phyloP scores from a whole-genome alignment of 306 rosid species.

The Corylus avellana region DNA sequence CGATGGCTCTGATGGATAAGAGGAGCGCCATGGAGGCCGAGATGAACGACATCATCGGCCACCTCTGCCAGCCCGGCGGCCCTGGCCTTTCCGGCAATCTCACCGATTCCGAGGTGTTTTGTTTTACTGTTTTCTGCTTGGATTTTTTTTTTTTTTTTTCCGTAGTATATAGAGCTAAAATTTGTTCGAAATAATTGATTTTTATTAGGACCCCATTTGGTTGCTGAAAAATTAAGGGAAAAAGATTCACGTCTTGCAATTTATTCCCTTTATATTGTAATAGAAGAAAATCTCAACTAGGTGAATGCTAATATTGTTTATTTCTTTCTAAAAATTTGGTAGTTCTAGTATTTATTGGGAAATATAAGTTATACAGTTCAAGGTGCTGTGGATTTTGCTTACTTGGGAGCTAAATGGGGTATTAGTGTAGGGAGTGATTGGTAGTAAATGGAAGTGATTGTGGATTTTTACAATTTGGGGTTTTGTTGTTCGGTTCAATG shows the following conservation, averaged over 20 bases:
- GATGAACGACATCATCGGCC: conserved; percentile 71
- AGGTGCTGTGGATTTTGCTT: background rate
- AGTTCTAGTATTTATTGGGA: background rate
- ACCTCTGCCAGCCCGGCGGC: conserved; percentile 75
- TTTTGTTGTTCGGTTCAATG: background rate
- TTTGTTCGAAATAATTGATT: background rate
- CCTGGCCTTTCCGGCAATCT: conserved; percentile 87
- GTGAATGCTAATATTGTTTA: too few species aligned
- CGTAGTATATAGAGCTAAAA: background rate
- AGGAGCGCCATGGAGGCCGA: conserved; percentile 65
- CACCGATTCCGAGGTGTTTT: conserved; percentile 61
- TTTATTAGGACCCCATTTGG: background rate
- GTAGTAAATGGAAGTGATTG: background rate
- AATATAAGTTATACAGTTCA: background rate
- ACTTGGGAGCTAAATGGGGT: background rate
- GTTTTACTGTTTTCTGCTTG: background rate
- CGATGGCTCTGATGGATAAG: conserved; percentile 67
- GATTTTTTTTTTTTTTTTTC: too few species aligned
- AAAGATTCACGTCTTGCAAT: background rate
- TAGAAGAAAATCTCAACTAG: too few species aligned
- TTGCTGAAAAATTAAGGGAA: background rate
- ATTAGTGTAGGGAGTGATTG: background rate
- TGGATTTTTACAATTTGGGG: conserved; percentile 2
- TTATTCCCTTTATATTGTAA: too few species aligned
- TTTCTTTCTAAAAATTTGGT: too few species aligned